Evolutionary conservation across 2,329 filamentous ascomycete species (phyloP).

Genomic region (Colletotrichum noveboracense): DNA sequence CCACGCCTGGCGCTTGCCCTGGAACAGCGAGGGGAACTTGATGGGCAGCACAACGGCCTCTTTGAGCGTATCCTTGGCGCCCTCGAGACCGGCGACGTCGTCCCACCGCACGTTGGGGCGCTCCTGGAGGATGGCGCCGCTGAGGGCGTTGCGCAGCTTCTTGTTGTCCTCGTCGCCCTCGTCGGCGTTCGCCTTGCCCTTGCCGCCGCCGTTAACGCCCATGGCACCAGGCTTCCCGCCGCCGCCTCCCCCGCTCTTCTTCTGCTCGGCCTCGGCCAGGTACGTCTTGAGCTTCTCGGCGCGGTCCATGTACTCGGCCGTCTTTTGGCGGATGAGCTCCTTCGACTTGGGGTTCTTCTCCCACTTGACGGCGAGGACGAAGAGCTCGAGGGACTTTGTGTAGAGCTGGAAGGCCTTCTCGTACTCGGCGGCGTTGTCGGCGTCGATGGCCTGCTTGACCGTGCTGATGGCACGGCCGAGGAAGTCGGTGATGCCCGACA

Average conservation of each 20-base stretch:
- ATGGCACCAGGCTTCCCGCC: conserved; percentile 65
- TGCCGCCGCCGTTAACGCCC: conserved; percentile 68
- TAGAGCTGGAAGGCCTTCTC: conserved; percentile 96
- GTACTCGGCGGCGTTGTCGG: conserved; percentile 94
- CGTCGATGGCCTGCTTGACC: conserved; percentile 97
- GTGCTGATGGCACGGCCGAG: conserved; percentile 94
- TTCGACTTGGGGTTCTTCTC: conserved; percentile 98
- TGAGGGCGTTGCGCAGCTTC: conserved; percentile 89
- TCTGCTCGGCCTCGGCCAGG: conserved; percentile 74
- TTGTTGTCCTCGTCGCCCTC: conserved; percentile 90
- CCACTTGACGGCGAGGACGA: conserved; percentile 99
- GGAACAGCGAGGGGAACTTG: conserved; percentile 96
- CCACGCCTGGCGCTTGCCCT: conserved; percentile 96
- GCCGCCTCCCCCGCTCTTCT: conserved; percentile 76
- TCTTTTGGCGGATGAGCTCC: conserved; percentile 96
- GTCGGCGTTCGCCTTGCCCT: conserved; percentile 64
- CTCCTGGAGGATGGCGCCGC: conserved; percentile 91
- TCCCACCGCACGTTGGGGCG: conserved; percentile 98
- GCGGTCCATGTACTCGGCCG: conserved; percentile 96
- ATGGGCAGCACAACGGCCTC: conserved; percentile 98
- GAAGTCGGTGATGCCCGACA: conserved; percentile 93
- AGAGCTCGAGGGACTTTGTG: conserved; percentile 94
- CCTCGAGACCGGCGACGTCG: conserved; percentile 93
- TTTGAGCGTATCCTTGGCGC: conserved; percentile 94
- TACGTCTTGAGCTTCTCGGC: conserved; percentile 98